These are phyloP conservation scores for Talaromyces sp. DNA, from an alignment of 2,329 filamentous ascomycete species.

Conservation along the genomic window DNA sequence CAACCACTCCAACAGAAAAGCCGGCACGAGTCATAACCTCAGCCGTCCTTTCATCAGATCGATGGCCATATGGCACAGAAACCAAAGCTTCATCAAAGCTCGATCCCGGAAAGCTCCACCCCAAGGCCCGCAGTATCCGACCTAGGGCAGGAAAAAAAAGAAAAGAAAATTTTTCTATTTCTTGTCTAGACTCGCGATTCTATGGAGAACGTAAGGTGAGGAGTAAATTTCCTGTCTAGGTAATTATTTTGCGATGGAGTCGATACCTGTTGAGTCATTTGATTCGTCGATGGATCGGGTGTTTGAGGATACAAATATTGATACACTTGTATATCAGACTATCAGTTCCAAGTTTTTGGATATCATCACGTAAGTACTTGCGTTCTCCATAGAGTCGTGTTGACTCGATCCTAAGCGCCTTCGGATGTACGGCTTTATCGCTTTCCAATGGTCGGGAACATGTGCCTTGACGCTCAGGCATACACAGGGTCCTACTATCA, in stretches of 20 bases:
- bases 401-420: neutral
- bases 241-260: neutral
- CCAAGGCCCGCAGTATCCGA: neutral
- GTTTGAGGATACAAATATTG: neutral
- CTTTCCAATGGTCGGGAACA: neutral
- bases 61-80: neutral
- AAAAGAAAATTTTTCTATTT: neutral
- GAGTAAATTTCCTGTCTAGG: neutral
- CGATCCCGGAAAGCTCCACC: neutral
- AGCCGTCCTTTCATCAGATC: neutral
- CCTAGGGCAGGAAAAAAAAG: neutral
- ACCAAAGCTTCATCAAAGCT: conserved; percentile 2
- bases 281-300: neutral
- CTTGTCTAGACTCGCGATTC: neutral
- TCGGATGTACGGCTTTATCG: neutral
- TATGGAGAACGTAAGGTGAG: neutral
- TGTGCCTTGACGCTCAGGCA: conserved; percentile 2
- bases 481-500: neutral
- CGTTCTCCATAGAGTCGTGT: neutral
- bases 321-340: neutral
- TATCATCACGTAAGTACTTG: neutral
- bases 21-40: neutral
- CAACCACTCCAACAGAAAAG: neutral
- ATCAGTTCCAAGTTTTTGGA: neutral
- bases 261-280: neutral